phyloP scores from a whole-genome alignment of 352 stramenopile genomes.

The Pythium periplocum region DNA sequence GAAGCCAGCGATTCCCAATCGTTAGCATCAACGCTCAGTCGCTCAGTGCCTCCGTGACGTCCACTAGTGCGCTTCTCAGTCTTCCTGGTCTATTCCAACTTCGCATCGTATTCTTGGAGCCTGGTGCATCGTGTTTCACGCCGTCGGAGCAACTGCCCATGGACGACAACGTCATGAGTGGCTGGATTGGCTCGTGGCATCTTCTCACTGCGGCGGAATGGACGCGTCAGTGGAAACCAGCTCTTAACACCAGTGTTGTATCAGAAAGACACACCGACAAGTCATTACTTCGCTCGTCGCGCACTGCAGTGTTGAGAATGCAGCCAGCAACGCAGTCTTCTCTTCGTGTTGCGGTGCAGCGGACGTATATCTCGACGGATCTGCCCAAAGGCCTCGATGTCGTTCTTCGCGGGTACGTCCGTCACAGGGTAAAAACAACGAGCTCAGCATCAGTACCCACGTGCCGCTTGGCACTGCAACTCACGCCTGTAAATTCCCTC shows the following conservation, averaged over 20 bases:
- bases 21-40: conserved; percentile 3
- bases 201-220: conserved; percentile 26
- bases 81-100: conserved; percentile 17
- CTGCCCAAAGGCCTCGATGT: conserved; percentile 21
- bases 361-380: conserved; percentile 6
- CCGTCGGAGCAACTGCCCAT: conserved; percentile 7
- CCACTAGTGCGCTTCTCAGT: not conserved
- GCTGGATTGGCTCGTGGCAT: conserved; percentile 47
- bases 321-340: too few relatives aligned
- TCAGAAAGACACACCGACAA: conserved; percentile 14
- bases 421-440: conserved; percentile 4
- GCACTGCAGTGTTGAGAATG: conserved; percentile 15
- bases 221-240: conserved; percentile 21
- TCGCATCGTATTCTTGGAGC: conserved; percentile 21
- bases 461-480: not conserved
- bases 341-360: not conserved
- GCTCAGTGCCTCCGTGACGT: not conserved
- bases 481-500: not conserved
- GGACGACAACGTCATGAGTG: conserved; percentile 31
- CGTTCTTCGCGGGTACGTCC: conserved; percentile 36
- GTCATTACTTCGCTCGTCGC: conserved; percentile 31
- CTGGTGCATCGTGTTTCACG: conserved; percentile 29
- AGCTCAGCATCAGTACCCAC: not conserved
- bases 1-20: not conserved
- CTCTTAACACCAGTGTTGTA: not conserved